phyloP scores from a whole-genome alignment of 495 filamentous ascomycete species.

The Sordaria brevicollis region DNA sequence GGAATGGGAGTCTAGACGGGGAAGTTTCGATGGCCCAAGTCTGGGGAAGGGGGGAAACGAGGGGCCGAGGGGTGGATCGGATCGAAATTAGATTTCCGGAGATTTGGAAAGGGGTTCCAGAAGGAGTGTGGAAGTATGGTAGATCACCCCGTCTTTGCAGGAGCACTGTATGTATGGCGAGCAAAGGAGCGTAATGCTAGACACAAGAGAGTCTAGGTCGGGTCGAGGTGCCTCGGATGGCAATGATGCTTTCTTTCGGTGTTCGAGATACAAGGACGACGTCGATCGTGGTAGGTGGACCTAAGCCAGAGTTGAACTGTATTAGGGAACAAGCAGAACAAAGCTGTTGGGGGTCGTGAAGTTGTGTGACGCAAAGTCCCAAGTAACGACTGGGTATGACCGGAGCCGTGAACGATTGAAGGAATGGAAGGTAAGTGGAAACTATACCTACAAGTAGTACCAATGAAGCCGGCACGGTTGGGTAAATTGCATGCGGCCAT shows the following conservation, averaged over 20 bases:
- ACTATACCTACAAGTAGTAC: too few species aligned
- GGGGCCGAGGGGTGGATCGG: background rate
- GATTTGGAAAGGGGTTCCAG: background rate
- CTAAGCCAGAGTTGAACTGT: background rate
- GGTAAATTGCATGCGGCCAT: background rate
- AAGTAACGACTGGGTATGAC: background rate
- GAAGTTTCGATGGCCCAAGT: background rate
- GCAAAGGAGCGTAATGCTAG: background rate
- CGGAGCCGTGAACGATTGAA: background rate
- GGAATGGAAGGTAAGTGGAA: too few species aligned
- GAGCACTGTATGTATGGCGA: too few species aligned
- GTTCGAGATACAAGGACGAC: background rate
- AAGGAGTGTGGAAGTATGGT: background rate
- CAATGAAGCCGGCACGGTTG: background rate
- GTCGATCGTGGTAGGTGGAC: background rate
- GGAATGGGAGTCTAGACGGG: background rate
- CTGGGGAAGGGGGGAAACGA: background rate
- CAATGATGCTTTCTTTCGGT: background rate
- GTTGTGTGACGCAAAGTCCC: background rate
- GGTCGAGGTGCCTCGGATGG: background rate
- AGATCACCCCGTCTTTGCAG: background rate
- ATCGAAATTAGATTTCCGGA: background rate
- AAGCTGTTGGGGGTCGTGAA: background rate
- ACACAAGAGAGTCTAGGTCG: background rate
- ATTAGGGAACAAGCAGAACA: background rate